phyloP scores from a whole-genome alignment of 2,329 filamentous ascomycete genomes.

The Arthrobotrys musiformis region DNA sequence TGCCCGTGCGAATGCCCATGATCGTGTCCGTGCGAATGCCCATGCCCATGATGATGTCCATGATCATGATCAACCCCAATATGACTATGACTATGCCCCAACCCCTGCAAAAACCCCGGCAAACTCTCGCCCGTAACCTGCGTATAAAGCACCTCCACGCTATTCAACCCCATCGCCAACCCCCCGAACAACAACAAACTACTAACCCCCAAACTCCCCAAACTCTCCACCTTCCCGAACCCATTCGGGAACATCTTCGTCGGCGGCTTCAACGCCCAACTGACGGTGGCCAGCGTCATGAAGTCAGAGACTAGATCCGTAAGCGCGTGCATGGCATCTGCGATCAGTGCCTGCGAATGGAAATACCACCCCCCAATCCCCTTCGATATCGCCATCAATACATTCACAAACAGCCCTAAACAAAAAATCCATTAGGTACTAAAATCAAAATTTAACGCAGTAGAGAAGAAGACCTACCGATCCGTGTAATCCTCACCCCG shows the following conservation, averaged over 20 bases:
- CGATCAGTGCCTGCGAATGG: constrained; percentile 87
- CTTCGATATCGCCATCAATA: constrained; percentile 93
- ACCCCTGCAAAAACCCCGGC: constrained; percentile 65
- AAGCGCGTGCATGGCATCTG: constrained; percentile 94
- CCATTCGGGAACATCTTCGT: constrained; percentile 85
- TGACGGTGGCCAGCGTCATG: constrained; percentile 91
- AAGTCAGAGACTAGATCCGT: constrained; percentile 96
- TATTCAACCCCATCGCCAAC: constrained; percentile 75
- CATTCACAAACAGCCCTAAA: constrained; percentile 80
- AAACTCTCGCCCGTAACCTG: constrained; percentile 77
- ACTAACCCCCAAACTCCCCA: constrained; percentile 92
- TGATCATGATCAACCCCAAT: constrained; percentile 68
- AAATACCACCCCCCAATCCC: constrained; percentile 92
- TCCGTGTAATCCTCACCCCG: constrained; percentile 89
- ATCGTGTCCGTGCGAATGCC: constrained; percentile 61
- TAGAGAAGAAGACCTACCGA: constrained; percentile 63
- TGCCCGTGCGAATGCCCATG: constrained; percentile 58
- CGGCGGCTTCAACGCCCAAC: constrained; percentile 88
- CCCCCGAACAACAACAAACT: constrained; percentile 89
- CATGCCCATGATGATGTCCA: constrained; percentile 71
- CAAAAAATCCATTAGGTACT: background rate
- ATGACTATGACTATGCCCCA: constrained; percentile 61
- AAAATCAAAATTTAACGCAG: too few relatives aligned
- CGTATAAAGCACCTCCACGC: constrained; percentile 68
- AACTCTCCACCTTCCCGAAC: constrained; percentile 96